These are phyloP conservation scores for Colletotrichum limetticola DNA, from an alignment of 2,329 filamentous ascomycete species.

Conservation along the genomic window DNA sequence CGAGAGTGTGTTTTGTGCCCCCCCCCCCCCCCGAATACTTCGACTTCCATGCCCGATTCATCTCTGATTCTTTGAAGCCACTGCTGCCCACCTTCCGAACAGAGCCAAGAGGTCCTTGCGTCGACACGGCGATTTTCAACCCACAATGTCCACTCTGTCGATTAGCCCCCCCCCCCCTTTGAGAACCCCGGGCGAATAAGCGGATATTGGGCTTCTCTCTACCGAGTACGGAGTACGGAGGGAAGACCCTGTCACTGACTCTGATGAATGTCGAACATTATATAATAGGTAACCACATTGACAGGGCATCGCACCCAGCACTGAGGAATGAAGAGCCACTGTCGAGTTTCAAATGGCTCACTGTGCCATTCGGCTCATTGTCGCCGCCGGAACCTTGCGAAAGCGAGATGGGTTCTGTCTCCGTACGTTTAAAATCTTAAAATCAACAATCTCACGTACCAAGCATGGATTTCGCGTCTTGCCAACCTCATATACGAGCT, in stretches of 20 bases:
- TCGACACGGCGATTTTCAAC: background rate
- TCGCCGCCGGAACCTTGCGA: background rate
- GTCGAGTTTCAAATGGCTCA: background rate
- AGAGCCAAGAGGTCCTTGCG: background rate
- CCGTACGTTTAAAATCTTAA: background rate
- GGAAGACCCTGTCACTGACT: background rate
- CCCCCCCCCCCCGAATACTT: background rate
- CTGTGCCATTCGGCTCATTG: background rate
- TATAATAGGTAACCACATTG: background rate
- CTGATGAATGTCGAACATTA: background rate
- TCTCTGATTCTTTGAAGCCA: background rate
- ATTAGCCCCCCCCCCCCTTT: background rate
- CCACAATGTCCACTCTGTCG: background rate
- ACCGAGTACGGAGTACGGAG: background rate
- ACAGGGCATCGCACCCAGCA: background rate
- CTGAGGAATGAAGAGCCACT: background rate
- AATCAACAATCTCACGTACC: background rate
- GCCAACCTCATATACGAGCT: background rate
- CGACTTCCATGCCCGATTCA: background rate
- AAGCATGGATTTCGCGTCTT: conserved; percentile 4
- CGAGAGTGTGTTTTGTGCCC: too few species aligned
- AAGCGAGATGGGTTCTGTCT: background rate
- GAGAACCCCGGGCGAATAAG: background rate
- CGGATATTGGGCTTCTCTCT: background rate
- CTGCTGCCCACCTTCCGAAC: background rate